Evolutionary conservation across 1,284 basidiomycete species (phyloP).

Genomic region (Ceratorhiza oryzae-sativae): DNA sequence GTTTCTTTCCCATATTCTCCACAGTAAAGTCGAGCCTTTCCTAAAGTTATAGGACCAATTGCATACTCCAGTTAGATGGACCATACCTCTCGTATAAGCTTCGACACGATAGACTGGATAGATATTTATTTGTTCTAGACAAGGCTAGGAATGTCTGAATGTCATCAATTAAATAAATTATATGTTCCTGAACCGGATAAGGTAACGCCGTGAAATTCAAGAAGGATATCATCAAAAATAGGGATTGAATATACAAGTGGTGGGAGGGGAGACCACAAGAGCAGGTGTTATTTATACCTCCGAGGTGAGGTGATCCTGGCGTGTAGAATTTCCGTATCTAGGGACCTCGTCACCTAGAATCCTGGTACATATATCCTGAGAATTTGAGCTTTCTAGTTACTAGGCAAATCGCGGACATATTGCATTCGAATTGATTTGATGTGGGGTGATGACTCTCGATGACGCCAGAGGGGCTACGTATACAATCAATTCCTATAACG

Average conservation of each 20-base stretch:
- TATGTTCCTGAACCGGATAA: slow-evolving; percentile 19
- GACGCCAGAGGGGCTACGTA: background rate
- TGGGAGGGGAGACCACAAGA: background rate
- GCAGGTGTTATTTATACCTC: background rate
- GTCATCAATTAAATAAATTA: background rate
- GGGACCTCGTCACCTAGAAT: background rate
- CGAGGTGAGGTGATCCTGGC: too few species aligned
- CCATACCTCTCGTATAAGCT: slow-evolving; percentile 3
- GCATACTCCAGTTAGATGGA: background rate
- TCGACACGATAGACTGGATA: slow-evolving; percentile 3
- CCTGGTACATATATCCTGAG: background rate
- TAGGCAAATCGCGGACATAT: too few species aligned
- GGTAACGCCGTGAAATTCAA: background rate
- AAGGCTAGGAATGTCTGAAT: slow-evolving; percentile 1
- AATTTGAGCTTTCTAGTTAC: background rate
- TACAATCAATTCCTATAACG: background rate
- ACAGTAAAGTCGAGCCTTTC: background rate
- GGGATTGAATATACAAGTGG: background rate
- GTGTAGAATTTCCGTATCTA: background rate
- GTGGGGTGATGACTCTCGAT: background rate
- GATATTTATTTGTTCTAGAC: slow-evolving; percentile 4
- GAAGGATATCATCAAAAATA: background rate
- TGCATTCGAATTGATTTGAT: background rate
- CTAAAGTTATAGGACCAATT: background rate
- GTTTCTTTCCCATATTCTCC: slow-evolving; percentile 6